Percentiles rank a stretch among this genome's conserved stretches.
Conservation (phyloP, 2,329 filamentous ascomycete species). For the Zasmidium angulare region DNA sequence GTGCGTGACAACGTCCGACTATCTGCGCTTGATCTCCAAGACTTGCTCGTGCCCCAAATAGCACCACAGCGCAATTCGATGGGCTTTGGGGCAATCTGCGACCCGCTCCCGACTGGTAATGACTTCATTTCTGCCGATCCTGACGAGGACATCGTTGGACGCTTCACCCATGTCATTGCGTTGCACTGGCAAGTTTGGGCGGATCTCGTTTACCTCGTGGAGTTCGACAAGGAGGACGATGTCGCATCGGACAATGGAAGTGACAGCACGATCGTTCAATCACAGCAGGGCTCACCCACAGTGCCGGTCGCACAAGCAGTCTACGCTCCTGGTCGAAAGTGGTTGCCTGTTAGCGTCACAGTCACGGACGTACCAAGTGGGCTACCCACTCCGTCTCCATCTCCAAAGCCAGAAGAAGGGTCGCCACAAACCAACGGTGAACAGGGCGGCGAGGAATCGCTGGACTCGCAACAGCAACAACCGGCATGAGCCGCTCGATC, state of each 20-base stretch:
- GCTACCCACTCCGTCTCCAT: conserved; percentile 22
- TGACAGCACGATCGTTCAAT: conserved; percentile 20
- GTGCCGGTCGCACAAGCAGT: conserved; percentile 31
- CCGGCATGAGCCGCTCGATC: conserved; percentile 2
- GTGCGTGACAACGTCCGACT: conserved; percentile 36
- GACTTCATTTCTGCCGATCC: conserved; percentile 24
- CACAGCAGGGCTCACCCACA: conserved; percentile 23
- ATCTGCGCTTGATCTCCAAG: conserved; percentile 46
- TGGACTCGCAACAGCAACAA: conserved; percentile 7
- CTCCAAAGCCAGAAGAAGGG: conserved; percentile 9
- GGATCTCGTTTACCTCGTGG: conserved; percentile 63
- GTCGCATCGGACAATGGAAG: conserved; percentile 21
- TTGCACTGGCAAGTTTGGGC: conserved; percentile 91
- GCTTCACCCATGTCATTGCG: conserved; percentile 78
- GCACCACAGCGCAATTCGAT: conserved; percentile 16
- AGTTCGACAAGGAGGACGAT: conserved; percentile 21
- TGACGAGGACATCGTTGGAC: conserved; percentile 65
- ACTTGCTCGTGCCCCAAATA: conserved; percentile 36
- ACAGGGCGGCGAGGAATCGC: background rate
- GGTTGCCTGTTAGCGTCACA: conserved; percentile 31
- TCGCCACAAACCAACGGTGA: background rate
- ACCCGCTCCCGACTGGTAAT: conserved; percentile 15
- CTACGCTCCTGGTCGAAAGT: conserved; percentile 31
- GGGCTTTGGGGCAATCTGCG: conserved; percentile 30
- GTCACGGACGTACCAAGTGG: conserved; percentile 28